Evolutionary conservation across 768 basidiomycete genomes (phyloP), one percentile per base, ranked within the genome.

Genomic region (Tricholoma furcatifolium): DNA sequence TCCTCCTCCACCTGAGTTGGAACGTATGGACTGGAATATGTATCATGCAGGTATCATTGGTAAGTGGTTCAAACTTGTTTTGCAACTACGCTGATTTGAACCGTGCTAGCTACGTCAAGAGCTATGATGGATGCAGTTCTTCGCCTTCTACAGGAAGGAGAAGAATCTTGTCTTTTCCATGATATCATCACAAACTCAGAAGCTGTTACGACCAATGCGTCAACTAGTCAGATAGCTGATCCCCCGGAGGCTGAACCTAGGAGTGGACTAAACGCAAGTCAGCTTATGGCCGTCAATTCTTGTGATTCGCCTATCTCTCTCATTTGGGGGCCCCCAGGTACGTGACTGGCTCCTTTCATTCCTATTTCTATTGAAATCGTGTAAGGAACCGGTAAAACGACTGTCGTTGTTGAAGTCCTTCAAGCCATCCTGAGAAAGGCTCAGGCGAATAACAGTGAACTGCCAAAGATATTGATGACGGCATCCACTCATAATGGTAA

Each of bases 311-410:
- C 66, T 9, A 61, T 85, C 24, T 78, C 82, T 27, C 60, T 87
- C 36, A 85, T 87, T 6, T 87, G 85, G 85, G 84, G 85, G 3
- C 84, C 85, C 8, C 85, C 85, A 55, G 83, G 85, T 81, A 48
- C 48, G 62, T 27, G 17, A n/a, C 24, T 9, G 18, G n/a, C 5
- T 42, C 5, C 23, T 15, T 9, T 14, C 3, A 6, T 32, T 5
- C 15, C 17, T 14, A 18, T 36, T 47, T 31, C 15, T 32, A 1
- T 11, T 38, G 9, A 11, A 32, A 9, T 10, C 31, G 7, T 47
- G 18, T 4, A 45, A 86, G 85, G 85, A 0, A 88, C 85, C 0
- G 85, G 86, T 32, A 88, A 87, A 64, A 87, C 85, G 0, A 86
- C 84, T 0, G 85, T 87, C 1, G 83, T 87, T 5, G 76, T 87